Conservation (phyloP, 768 basidiomycete genomes). For the Tricholoma bakamatsutake region DNA sequence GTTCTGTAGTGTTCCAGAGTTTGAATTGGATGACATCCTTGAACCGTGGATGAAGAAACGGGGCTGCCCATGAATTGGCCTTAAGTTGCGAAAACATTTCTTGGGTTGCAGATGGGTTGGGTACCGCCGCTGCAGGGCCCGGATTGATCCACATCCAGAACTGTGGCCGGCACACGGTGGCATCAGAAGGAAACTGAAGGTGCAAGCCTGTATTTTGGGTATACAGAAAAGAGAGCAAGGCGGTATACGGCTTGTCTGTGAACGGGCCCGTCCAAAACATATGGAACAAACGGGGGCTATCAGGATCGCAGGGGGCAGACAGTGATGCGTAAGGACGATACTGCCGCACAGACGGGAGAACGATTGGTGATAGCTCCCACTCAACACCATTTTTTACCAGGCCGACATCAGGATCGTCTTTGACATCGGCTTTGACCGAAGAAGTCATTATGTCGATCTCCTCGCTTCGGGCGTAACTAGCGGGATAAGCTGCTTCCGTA, state of each 20-base stretch:
- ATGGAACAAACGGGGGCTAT: slow-evolving; percentile 87
- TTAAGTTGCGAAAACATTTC: slow-evolving; percentile 85
- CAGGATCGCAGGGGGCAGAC: slow-evolving; percentile 68
- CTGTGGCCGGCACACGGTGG: slow-evolving; percentile 73
- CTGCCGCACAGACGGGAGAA: slow-evolving; percentile 42
- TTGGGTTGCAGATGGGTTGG: slow-evolving; percentile 71
- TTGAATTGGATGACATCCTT: slow-evolving; percentile 91
- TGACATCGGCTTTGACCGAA: background rate
- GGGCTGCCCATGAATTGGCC: slow-evolving; percentile 89
- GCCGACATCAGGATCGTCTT: slow-evolving; percentile 45
- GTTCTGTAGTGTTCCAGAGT: slow-evolving; percentile 98
- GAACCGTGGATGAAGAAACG: slow-evolving; percentile 91
- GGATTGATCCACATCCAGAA: slow-evolving; percentile 99
- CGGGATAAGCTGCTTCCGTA: slow-evolving; percentile 46
- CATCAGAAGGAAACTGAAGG: slow-evolving; percentile 40
- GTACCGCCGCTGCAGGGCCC: slow-evolving; percentile 87
- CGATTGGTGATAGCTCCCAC: slow-evolving; percentile 50
- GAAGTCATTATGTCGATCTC: slow-evolving; percentile 1
- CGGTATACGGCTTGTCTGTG: slow-evolving; percentile 97
- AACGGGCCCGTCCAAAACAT: slow-evolving; percentile 99
- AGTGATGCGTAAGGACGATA: slow-evolving; percentile 56
- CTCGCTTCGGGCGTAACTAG: slow-evolving; percentile 14
- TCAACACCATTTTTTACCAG: slow-evolving; percentile 54
- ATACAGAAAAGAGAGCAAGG: slow-evolving; percentile 89
- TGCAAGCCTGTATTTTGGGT: slow-evolving; percentile 92